Conservation (phyloP, 257 asterid species). For the Gentiana macrophylla region DNA sequence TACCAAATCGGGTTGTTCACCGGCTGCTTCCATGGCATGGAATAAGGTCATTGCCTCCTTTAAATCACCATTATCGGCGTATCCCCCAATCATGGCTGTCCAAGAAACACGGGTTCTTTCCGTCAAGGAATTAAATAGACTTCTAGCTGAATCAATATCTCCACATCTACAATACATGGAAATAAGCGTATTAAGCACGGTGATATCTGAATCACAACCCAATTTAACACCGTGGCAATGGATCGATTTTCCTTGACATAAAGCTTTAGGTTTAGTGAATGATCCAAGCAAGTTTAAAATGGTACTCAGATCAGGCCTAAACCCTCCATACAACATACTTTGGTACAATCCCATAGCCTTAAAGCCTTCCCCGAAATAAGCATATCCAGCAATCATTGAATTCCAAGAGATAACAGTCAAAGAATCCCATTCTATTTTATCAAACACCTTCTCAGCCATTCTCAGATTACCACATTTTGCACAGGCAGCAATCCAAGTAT, state of each 20-base stretch:
- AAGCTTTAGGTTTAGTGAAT: constrained; percentile 22
- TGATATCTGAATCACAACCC: constrained; percentile 34
- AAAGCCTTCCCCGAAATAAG: constrained; percentile 29
- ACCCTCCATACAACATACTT: constrained; percentile 32
- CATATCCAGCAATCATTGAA: constrained; percentile 50
- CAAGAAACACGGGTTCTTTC: constrained; percentile 49
- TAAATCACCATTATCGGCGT: constrained; percentile 42
- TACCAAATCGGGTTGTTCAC: constrained; percentile 51
- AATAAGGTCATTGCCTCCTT: constrained; percentile 39
- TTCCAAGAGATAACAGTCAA: constrained; percentile 60
- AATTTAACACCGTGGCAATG: constrained; percentile 44
- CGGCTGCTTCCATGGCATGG: constrained; percentile 41
- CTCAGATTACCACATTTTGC: constrained; percentile 25
- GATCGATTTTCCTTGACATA: constrained; percentile 32
- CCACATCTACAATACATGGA: constrained; percentile 61
- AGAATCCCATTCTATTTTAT: constrained; percentile 19
- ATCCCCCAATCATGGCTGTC: constrained; percentile 65
- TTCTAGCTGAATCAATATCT: constrained; percentile 34
- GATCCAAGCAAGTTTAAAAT: constrained; percentile 46
- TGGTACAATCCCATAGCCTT: constrained; percentile 32
- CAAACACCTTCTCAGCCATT: constrained; percentile 39
- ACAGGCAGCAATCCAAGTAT: constrained; percentile 47
- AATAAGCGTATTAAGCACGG: constrained; percentile 47
- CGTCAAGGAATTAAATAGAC: constrained; percentile 33
- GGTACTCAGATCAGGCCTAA: constrained; percentile 47